These are phyloP conservation scores for Coemansia erecta DNA, from an alignment of 192 early-diverging fungal genomes.

Conservation along the genomic window DNA sequence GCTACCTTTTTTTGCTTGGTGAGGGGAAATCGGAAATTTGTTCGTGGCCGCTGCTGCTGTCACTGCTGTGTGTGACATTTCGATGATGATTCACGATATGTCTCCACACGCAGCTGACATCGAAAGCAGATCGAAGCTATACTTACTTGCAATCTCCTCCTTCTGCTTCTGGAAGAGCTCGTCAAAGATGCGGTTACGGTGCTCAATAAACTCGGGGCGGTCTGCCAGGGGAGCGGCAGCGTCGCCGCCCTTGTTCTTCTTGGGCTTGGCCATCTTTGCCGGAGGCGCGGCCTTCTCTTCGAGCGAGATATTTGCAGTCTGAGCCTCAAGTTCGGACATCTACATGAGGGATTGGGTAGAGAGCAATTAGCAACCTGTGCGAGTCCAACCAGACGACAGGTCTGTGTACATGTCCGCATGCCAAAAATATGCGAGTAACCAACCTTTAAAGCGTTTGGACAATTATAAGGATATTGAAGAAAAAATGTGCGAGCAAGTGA, in stretches of 20 bases:
- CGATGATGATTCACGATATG: conserved; percentile 31
- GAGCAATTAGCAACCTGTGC: background rate
- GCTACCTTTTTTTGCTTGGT: too few species aligned
- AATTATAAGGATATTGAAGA: background rate
- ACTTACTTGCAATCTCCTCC: conserved; percentile 49
- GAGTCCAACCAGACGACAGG: too few species aligned
- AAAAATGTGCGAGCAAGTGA: background rate
- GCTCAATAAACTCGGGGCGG: conserved; percentile 49
- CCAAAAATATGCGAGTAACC: background rate
- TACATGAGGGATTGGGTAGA: too few species aligned
- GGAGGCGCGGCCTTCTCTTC: conserved; percentile 14
- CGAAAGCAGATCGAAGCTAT: background rate
- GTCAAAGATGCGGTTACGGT: conserved; percentile 54
- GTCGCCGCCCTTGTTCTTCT: conserved; percentile 27
- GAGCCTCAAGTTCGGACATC: conserved; percentile 42
- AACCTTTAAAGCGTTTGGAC: background rate
- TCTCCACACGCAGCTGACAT: background rate
- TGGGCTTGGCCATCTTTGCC: conserved; percentile 18
- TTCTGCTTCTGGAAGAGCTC: conserved; percentile 50
- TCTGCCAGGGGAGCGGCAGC: conserved; percentile 26
- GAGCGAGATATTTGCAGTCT: conserved; percentile 31
- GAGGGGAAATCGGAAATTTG: conserved; percentile 1
- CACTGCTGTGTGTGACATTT: too few species aligned
- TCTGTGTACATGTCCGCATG: too few species aligned
- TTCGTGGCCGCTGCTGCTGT: background rate